A percentile compares a stretch with the other conserved stretches of the same genome.
These are phyloP conservation scores for Saccharomycopsis synnaedendra DNA, from an alignment of 805 yeast species.

Conservation along the genomic window DNA sequence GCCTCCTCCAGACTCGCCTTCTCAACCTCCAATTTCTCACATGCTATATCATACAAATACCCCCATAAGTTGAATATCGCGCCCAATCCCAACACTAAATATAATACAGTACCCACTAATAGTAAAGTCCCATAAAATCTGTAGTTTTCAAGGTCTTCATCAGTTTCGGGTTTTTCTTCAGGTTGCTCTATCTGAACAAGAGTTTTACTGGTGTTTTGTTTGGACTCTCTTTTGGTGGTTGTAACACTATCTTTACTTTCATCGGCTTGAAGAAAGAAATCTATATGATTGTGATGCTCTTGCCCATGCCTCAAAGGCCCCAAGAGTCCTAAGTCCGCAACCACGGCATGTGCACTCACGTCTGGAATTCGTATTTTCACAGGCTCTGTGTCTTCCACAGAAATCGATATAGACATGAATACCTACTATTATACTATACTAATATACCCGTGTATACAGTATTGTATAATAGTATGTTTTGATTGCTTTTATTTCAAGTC, in stretches of 20 bases:
- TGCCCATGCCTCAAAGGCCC: no score
- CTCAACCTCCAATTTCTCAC: neutral
- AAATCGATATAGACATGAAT: no score
- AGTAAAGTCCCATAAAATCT: conserved; percentile 7
- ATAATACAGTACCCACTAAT: conserved; percentile 1
- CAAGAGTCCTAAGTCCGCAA: no score
- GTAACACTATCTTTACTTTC: neutral
- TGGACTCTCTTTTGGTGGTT: neutral
- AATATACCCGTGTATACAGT: no score
- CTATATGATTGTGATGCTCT: neutral
- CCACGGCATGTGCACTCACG: no score
- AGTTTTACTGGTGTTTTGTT: neutral
- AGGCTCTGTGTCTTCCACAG: no score
- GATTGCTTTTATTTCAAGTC: no score
- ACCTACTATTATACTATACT: no score
- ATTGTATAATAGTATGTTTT: no score
- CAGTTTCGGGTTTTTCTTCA: neutral
- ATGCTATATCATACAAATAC: neutral
- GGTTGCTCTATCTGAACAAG: neutral
- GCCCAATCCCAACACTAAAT: conserved; percentile 6
- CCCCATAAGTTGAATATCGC: conserved; percentile 13
- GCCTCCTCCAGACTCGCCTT: neutral
- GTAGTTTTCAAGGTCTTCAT: neutral
- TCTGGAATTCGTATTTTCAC: no score
- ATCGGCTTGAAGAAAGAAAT: neutral